These are phyloP conservation scores for Telopea speciosissima DNA, from an alignment of 177 flowering plant genomes.

Conservation along the genomic window DNA sequence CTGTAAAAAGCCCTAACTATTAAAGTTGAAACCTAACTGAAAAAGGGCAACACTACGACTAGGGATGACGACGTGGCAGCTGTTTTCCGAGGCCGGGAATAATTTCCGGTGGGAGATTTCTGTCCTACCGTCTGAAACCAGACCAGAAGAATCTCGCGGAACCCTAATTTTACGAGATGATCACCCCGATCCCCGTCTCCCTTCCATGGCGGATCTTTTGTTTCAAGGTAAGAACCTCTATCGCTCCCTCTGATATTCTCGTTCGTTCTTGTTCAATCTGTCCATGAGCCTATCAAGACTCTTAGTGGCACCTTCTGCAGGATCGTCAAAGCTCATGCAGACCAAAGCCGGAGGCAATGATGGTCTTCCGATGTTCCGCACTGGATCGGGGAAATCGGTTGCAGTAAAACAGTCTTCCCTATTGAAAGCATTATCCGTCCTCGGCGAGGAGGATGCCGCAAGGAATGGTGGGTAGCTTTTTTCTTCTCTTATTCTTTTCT, in stretches of 20 bases:
- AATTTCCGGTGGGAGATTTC: slow-evolving; percentile 49
- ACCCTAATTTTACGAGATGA: slow-evolving; percentile 6
- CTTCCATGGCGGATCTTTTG: slow-evolving; percentile 65
- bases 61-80: slow-evolving; percentile 57
- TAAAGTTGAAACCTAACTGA: not conserved
- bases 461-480: slow-evolving; percentile 7
- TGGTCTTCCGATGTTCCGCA: slow-evolving; percentile 38
- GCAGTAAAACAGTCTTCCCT: slow-evolving; percentile 44
- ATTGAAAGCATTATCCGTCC: slow-evolving; percentile 48
- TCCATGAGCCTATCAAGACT: not conserved
- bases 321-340: slow-evolving; percentile 34
- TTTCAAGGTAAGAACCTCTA: slow-evolving; percentile 34
- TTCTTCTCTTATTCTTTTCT: not conserved
- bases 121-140: slow-evolving; percentile 13
- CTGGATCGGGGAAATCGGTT: slow-evolving; percentile 55
- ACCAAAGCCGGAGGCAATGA: slow-evolving; percentile 10
- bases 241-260: not conserved
- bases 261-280: slow-evolving; percentile 6
- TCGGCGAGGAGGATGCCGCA: slow-evolving; percentile 29
- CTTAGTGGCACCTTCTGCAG: slow-evolving; percentile 19
- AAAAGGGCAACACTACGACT: too few relatives aligned
- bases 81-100: slow-evolving; percentile 45
- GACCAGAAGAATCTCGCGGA: slow-evolving; percentile 5
- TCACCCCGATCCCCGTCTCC: slow-evolving; percentile 28
- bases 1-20: not conserved